Base-by-base conservation (phyloP, 345 rosid species). In the Adansonia digitata region DNA sequence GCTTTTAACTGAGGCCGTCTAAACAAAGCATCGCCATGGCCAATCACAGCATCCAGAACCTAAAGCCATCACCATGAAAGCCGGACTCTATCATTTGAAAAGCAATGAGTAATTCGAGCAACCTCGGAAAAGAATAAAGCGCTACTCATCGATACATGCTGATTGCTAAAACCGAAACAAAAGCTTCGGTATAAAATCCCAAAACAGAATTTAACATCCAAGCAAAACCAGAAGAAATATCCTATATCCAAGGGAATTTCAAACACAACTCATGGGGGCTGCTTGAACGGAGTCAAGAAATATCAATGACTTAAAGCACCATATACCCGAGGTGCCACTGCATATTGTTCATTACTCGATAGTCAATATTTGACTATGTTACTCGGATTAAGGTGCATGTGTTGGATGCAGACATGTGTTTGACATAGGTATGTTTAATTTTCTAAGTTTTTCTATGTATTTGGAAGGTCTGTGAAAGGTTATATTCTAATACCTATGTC, bases 1-100 rank as follows among this genome's bases (percentile, higher is more conserved):
- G 91, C 97, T 87, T 89, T 91, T 52, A 91, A 79, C 81, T 91
- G 97, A 72, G 97, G 88, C 77, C 94, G 86, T 84, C 97, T 84
- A 81, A 91, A 91, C 26, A 91, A 75, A 71, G 85, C 90, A 75
- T 91, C 86, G 49, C 77, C 82, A 68, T 89, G 97, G 40, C 97
- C 97, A 82, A 90, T 75, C 59, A 87, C 89, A 42, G 80, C 86
- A 84, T 91, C 97, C 40, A 91, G 89, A 80, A 91, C 79, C 97
- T 91, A 81, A 65, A 55, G 70, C 62, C 71, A 46, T 48, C 24
- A 8, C 42, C 34, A 24, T 26, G 66, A 52, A 63, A 5, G 31
- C 26, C 7, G 46, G 59, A 37, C n/a, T n/a, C 31, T 49, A 59
- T 27, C 55, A 78, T 26, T 3, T 43, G 26, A 37, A 2, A 66